These are phyloP conservation scores for Citrus maxima DNA, from an alignment of 345 rosid species.

Conservation along the genomic window DNA sequence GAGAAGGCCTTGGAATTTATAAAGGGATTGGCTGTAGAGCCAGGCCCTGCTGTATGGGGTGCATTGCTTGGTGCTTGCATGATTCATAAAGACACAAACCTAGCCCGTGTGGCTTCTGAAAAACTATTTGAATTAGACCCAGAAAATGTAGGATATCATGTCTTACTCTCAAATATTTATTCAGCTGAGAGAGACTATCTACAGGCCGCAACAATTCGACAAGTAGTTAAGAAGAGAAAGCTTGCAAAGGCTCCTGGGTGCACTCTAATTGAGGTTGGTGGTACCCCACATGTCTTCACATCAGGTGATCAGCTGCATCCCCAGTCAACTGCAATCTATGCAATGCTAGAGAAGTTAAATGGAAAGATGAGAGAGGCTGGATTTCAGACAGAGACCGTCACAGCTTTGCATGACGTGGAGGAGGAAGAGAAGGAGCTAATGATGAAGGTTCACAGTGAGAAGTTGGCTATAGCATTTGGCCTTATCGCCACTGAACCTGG, in stretches of 20 bases:
- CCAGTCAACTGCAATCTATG: slow-evolving; percentile 49
- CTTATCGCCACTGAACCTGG: slow-evolving; percentile 64
- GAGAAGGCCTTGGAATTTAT: slow-evolving; percentile 62
- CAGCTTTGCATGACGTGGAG: slow-evolving; percentile 77
- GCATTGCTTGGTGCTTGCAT: slow-evolving; percentile 76
- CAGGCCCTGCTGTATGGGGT: slow-evolving; percentile 69
- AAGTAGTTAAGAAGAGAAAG: slow-evolving; percentile 56
- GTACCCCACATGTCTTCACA: slow-evolving; percentile 59
- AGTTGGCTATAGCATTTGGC: slow-evolving; percentile 80
- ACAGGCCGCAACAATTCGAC: slow-evolving; percentile 65
- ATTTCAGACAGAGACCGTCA: slow-evolving; percentile 52
- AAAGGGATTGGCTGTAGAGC: slow-evolving; percentile 50
- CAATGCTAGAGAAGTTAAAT: slow-evolving; percentile 53
- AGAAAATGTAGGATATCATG: slow-evolving; percentile 62
- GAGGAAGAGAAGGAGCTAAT: slow-evolving; percentile 80
- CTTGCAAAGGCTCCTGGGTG: slow-evolving; percentile 77
- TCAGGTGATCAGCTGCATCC: slow-evolving; percentile 78
- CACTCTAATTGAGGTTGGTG: slow-evolving; percentile 67
- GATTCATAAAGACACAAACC: slow-evolving; percentile 67
- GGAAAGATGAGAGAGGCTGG: slow-evolving; percentile 79
- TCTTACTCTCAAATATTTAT: slow-evolving; percentile 68
- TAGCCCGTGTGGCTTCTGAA: slow-evolving; percentile 59
- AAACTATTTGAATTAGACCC: slow-evolving; percentile 65
- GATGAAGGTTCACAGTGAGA: slow-evolving; percentile 79
- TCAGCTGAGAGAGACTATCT: slow-evolving; percentile 59